A percentile compares a stretch with the other conserved stretches of the same genome.
These are phyloP conservation scores for Schizophyllum amplum DNA, from an alignment of 1,284 basidiomycete genomes.

Conservation along the genomic window DNA sequence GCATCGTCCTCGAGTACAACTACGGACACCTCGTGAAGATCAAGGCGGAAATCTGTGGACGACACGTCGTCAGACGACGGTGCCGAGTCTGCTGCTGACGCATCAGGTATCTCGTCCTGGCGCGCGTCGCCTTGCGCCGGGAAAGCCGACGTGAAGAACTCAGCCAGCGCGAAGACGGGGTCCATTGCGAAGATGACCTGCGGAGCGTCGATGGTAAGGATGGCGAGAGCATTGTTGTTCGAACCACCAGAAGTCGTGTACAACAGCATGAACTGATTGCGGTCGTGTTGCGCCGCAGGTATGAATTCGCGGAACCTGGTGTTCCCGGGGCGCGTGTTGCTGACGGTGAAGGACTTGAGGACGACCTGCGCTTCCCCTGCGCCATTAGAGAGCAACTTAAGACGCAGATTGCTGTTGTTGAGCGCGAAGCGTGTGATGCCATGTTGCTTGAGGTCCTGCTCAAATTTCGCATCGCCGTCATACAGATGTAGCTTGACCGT, in stretches of 20 bases:
- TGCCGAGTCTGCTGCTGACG: conserved; percentile 12
- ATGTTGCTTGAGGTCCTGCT: conserved; percentile 61
- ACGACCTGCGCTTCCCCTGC: conserved; percentile 84
- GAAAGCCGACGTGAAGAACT: conserved; percentile 77
- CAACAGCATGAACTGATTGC: conserved; percentile 93
- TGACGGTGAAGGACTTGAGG: conserved; percentile 86
- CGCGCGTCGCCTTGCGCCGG: conserved; percentile 11
- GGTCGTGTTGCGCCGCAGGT: conserved; percentile 82
- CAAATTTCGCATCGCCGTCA: conserved; percentile 55
- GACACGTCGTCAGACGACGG: conserved; percentile 15
- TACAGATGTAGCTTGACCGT: conserved; percentile 91
- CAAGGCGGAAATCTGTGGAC: conserved; percentile 66
- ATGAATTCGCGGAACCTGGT: conserved; percentile 95
- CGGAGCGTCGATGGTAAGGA: conserved; percentile 91
- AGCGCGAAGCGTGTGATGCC: conserved; percentile 86
- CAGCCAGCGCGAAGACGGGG: conserved; percentile 82
- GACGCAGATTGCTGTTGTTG: conserved; percentile 70
- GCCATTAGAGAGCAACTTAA: conserved; percentile 81
- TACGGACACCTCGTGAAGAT: conserved; percentile 88
- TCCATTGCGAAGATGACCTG: conserved; percentile 92
- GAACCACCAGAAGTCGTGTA: conserved; percentile 69
- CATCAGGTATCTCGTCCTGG: conserved; percentile 8
- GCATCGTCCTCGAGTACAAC: conserved; percentile 86
- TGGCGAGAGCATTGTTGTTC: conserved; percentile 57
- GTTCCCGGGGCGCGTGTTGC: conserved; percentile 76